These are phyloP conservation scores for Glebionis coronaria DNA, from an alignment of 129 eudicot species.

Conservation along the genomic window DNA sequence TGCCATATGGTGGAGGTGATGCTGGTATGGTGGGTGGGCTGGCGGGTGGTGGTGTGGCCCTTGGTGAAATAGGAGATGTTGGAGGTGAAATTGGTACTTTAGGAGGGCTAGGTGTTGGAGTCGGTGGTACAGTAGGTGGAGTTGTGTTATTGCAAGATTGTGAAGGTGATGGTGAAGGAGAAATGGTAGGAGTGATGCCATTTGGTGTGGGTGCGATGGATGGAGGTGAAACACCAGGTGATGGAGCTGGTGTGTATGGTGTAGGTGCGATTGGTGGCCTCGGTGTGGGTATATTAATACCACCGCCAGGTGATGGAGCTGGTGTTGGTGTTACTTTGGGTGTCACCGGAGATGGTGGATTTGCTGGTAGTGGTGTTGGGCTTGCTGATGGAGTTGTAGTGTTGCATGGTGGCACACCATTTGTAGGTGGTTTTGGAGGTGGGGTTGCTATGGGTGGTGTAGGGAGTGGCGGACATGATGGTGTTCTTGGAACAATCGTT, in stretches of 20 bases:
- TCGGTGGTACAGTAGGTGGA: too few species aligned
- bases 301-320: neutral
- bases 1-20: too few species aligned
- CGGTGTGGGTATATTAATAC: neutral
- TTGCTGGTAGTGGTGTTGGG: neutral
- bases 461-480: conserved; percentile 4
- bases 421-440: neutral
- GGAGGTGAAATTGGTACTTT: neutral
- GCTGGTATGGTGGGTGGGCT: too few species aligned
- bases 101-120: neutral
- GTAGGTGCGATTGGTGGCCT: too few species aligned
- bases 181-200: neutral
- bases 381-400: neutral
- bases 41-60: neutral
- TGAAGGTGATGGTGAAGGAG: neutral
- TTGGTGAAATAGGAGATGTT: neutral
- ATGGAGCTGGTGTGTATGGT: neutral
- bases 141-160: neutral
- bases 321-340: neutral
- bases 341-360: neutral
- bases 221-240: neutral
- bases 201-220: neutral
- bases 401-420: too few species aligned
- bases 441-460: neutral
- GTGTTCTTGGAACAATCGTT: neutral